phyloP scores from a whole-genome alignment of 441 rosid genomes.

The Breynia disticha region DNA sequence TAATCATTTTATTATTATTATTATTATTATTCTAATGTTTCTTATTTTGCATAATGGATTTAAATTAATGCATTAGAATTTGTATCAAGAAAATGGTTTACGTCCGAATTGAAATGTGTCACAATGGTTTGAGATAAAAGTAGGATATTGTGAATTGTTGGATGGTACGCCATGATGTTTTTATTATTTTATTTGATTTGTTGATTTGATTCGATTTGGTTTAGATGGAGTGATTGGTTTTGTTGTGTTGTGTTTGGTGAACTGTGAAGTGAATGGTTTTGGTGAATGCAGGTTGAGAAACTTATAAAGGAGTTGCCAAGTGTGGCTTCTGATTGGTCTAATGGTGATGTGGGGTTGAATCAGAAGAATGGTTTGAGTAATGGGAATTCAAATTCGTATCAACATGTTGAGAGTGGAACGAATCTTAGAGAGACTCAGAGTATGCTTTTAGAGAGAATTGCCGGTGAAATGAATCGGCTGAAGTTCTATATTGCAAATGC shows the following conservation, averaged over 20 bases:
- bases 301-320: slow-evolving; percentile 86
- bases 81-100: no score
- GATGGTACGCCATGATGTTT: neutral
- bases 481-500: slow-evolving; percentile 87
- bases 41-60: no score
- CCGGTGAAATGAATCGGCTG: slow-evolving; percentile 93
- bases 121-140: neutral
- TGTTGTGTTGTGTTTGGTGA: neutral
- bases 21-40: no score
- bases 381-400: slow-evolving; percentile 29
- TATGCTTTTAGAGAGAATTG: slow-evolving; percentile 95
- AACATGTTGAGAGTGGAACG: slow-evolving; percentile 55
- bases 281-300: slow-evolving; percentile 71
- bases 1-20: no score
- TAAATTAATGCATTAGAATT: no score
- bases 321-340: slow-evolving; percentile 70
- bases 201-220: neutral
- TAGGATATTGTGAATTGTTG: neutral
- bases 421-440: slow-evolving; percentile 89
- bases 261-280: neutral
- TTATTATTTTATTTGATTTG: neutral
- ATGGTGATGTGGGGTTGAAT: slow-evolving; percentile 39
- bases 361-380: slow-evolving; percentile 36
- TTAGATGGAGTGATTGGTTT: neutral
- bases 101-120: no score